Conservation (phyloP, 768 basidiomycete genomes). For the Lyophyllum semitale region DNA sequence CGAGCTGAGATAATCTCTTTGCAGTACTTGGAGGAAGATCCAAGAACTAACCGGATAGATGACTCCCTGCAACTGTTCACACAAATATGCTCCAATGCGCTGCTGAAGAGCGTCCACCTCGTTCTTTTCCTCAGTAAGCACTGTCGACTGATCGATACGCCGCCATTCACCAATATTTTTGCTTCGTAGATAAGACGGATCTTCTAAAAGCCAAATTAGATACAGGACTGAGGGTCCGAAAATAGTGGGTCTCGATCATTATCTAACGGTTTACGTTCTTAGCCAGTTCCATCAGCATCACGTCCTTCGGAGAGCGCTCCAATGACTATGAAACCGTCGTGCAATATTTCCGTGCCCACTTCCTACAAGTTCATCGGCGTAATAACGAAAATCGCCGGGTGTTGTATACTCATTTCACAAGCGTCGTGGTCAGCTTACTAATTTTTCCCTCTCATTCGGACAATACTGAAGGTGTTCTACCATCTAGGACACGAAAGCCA, state of each 20-base stretch:
- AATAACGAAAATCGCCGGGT: slow-evolving; percentile 81
- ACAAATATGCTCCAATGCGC: slow-evolving; percentile 78
- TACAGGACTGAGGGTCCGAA: slow-evolving; percentile 67
- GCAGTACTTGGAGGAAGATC: slow-evolving; percentile 87
- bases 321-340: slow-evolving; percentile 83
- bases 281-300: slow-evolving; percentile 50
- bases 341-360: slow-evolving; percentile 87
- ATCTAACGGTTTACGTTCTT: not conserved
- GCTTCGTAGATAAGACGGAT: slow-evolving; percentile 69
- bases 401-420: slow-evolving; percentile 82
- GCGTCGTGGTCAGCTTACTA: slow-evolving; percentile 60
- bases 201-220: slow-evolving; percentile 73
- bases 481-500: slow-evolving; percentile 76
- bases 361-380: slow-evolving; percentile 76
- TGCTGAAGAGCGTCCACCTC: slow-evolving; percentile 70
- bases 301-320: slow-evolving; percentile 78
- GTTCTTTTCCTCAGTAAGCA: slow-evolving; percentile 60
- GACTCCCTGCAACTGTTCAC: slow-evolving; percentile 89
- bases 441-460: slow-evolving; percentile 2
- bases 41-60: slow-evolving; percentile 81
- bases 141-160: not conserved
- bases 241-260: slow-evolving; percentile 60
- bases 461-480: slow-evolving; percentile 1
- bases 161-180: not conserved
- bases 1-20: slow-evolving; percentile 7